Evolutionary conservation across 306 rosid species (phyloP).

Genomic region (Morella rubra): DNA sequence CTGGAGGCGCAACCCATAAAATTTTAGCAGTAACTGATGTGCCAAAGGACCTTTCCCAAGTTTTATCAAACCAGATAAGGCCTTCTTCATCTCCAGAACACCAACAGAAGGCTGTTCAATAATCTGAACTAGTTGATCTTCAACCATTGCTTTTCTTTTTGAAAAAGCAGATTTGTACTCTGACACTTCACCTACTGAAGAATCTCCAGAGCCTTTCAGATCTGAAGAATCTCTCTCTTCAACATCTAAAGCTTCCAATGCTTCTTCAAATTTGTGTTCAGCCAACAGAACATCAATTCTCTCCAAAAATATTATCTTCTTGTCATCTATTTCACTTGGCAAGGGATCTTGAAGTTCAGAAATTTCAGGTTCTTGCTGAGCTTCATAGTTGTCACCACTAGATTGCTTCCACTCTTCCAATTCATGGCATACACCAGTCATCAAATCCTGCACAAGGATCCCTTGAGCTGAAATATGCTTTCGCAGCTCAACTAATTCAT

Average conservation of each 20-base stretch:
- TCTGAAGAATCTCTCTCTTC: conserved; percentile 71
- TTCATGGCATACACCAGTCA: conserved; percentile 89
- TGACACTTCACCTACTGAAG: conserved; percentile 51
- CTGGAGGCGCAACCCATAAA: conserved; percentile 64
- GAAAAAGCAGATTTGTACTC: conserved; percentile 57
- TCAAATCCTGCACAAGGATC: conserved; percentile 89
- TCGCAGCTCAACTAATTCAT: conserved; percentile 81
- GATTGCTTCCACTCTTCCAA: conserved; percentile 74
- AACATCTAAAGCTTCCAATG: conserved; percentile 81
- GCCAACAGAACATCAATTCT: conserved; percentile 75
- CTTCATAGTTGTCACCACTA: conserved; percentile 39
- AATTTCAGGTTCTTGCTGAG: conserved; percentile 42
- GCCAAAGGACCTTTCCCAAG: conserved; percentile 89
- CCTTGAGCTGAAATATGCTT: conserved; percentile 89
- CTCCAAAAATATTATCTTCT: conserved; percentile 54
- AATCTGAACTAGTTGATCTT: conserved; percentile 60
- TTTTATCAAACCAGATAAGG: conserved; percentile 66
- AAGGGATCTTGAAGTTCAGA: conserved; percentile 57
- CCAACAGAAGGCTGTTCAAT: conserved; percentile 66
- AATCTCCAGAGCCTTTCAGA: conserved; percentile 58
- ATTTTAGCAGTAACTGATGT: conserved; percentile 68
- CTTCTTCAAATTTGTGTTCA: conserved; percentile 88
- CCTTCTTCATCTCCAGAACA: conserved; percentile 62
- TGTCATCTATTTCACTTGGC: conserved; percentile 43
- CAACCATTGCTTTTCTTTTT: conserved; percentile 69